These are phyloP conservation scores for Sarocladiaceae sp. DNA, from an alignment of 2,329 filamentous ascomycete genomes.

Conservation along the genomic window DNA sequence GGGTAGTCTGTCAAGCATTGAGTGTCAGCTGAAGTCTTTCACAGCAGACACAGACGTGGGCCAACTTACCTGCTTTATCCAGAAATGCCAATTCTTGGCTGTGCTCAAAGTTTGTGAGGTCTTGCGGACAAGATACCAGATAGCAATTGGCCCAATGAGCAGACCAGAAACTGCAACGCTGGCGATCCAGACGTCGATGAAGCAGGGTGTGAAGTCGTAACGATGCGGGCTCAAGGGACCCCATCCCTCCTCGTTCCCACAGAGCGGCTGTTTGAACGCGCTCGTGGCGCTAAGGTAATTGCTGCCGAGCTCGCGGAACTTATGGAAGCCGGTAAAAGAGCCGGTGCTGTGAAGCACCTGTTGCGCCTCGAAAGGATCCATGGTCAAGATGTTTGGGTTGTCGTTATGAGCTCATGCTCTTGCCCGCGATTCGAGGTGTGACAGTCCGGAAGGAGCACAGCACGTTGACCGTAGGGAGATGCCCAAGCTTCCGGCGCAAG, in stretches of 20 bases:
- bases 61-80: slow-evolving; percentile 71
- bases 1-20: slow-evolving; percentile 39
- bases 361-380: slow-evolving; percentile 26
- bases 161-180: slow-evolving; percentile 76
- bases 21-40: slow-evolving; percentile 12
- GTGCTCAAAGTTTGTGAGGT: slow-evolving; percentile 56
- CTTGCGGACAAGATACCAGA: slow-evolving; percentile 75
- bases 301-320: slow-evolving; percentile 45
- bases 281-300: slow-evolving; percentile 55
- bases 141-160: slow-evolving; percentile 68
- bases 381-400: neutral
- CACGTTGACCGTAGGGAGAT: neutral
- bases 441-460: no score
- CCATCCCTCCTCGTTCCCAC: slow-evolving; percentile 90
- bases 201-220: slow-evolving; percentile 96
- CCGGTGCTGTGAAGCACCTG: slow-evolving; percentile 51
- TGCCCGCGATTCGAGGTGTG: no score
- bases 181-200: slow-evolving; percentile 87
- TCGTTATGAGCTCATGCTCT: slow-evolving; percentile 7
- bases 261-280: slow-evolving; percentile 65
- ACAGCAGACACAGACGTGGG: no score
- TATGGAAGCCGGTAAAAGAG: slow-evolving; percentile 57
- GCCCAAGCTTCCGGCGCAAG: neutral
- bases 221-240: slow-evolving; percentile 82
- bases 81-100: slow-evolving; percentile 87